phyloP scores from a whole-genome alignment of 148 eudicot genomes.

The Fagopyrum tataricum region DNA sequence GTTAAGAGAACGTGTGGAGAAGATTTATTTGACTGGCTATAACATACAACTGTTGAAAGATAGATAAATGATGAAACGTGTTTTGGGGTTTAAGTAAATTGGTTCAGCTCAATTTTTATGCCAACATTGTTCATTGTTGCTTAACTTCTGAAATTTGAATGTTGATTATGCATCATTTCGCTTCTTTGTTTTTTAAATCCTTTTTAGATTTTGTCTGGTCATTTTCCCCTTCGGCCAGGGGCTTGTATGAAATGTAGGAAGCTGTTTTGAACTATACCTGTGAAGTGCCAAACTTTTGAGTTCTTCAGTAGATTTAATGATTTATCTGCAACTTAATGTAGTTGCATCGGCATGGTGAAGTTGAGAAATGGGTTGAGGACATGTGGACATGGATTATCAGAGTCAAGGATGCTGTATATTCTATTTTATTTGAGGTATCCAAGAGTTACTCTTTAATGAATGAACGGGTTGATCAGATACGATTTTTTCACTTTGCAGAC shows the following conservation, averaged over 20 bases:
- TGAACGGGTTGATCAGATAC: neutral
- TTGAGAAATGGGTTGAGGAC: slow-evolving; percentile 84
- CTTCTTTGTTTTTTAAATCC: neutral
- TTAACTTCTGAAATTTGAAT: neutral
- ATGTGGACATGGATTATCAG: slow-evolving; percentile 72
- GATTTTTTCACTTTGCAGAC: neutral
- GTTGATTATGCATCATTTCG: neutral
- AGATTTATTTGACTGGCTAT: neutral
- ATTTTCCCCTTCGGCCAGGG: neutral
- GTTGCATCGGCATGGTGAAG: slow-evolving; percentile 69
- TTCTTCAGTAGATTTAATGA: neutral
- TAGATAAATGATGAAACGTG: neutral
- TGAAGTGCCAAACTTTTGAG: neutral
- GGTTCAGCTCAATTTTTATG: neutral
- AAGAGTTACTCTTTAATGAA: neutral
- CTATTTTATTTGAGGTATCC: slow-evolving; percentile 64
- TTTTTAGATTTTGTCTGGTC: neutral
- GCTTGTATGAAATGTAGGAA: neutral
- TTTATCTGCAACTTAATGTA: slow-evolving; percentile 29
- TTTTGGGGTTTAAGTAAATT: neutral
- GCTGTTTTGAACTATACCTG: neutral
- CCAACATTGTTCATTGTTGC: neutral
- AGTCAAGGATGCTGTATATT: slow-evolving; percentile 61
- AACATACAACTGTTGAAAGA: neutral
- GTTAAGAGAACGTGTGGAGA: neutral